phyloP scores from a whole-genome alignment of 139 green algal genomes.

The Auxenochlorella protothecoides region DNA sequence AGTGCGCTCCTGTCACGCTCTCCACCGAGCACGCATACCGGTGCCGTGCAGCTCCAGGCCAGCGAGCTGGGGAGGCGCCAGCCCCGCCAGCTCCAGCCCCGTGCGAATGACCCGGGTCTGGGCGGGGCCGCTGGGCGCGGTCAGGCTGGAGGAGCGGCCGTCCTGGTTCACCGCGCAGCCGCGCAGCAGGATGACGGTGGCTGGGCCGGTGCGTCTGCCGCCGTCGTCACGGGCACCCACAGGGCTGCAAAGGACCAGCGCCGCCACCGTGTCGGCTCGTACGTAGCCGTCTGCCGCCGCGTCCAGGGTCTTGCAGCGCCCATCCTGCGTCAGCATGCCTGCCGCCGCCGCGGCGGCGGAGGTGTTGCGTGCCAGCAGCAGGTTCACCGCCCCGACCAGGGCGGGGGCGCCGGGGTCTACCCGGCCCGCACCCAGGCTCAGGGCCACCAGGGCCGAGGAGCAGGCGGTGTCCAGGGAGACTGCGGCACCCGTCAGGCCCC shows the following conservation, averaged over 20 bases:
- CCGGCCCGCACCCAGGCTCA: constrained; percentile 24
- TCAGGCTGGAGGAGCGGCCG: constrained; percentile 69
- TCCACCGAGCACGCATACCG: constrained; percentile 9
- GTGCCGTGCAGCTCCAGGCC: constrained; percentile 60
- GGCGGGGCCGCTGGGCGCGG: constrained; percentile 75
- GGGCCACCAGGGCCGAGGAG: constrained; percentile 56
- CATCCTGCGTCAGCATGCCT: constrained; percentile 41
- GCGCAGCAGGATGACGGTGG: not conserved
- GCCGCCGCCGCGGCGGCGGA: constrained; percentile 11
- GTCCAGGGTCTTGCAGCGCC: constrained; percentile 59
- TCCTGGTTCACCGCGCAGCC: constrained; percentile 52
- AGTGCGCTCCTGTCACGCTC: constrained; percentile 24
- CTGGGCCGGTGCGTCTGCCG: not conserved
- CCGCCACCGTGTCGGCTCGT: constrained; percentile 37
- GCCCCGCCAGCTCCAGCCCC: constrained; percentile 23
- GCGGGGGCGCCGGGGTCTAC: constrained; percentile 7
- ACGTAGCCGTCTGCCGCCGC: constrained; percentile 69
- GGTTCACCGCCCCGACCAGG: constrained; percentile 24
- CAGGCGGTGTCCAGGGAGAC: constrained; percentile 79
- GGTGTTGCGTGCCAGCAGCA: constrained; percentile 49
- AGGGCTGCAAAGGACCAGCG: constrained; percentile 5
- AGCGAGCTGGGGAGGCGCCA: not conserved
- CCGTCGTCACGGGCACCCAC: not conserved
- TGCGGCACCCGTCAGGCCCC: constrained; percentile 45
- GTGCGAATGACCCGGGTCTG: constrained; percentile 64